Conservation (phyloP, 345 rosid species). For the Erysimum cheiranthoides region DNA sequence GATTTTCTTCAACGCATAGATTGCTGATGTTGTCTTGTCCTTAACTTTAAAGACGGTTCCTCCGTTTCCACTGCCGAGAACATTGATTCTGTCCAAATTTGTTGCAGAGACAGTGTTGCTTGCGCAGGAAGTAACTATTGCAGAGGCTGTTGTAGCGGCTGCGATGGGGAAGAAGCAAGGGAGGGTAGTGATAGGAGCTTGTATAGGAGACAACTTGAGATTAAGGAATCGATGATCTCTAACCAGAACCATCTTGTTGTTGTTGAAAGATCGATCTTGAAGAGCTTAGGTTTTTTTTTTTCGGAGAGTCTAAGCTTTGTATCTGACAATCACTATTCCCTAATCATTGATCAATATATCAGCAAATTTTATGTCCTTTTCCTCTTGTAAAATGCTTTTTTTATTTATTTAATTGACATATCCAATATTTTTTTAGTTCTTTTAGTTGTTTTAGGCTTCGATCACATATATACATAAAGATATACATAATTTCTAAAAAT, state of each 20-base stretch:
- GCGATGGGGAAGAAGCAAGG: slow-evolving; percentile 16
- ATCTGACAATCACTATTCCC: not conserved
- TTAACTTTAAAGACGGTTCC: slow-evolving; percentile 80
- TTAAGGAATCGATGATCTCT: slow-evolving; percentile 63
- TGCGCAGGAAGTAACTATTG: slow-evolving; percentile 15
- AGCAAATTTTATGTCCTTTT: too few relatives aligned
- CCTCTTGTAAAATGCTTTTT: too few relatives aligned
- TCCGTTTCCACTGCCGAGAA: slow-evolving; percentile 79
- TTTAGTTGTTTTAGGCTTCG: too few relatives aligned
- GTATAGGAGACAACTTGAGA: slow-evolving; percentile 66
- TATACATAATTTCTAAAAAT: too few relatives aligned
- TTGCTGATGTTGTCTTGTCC: slow-evolving; percentile 57
- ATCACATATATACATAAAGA: too few relatives aligned
- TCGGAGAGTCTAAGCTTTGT: not conserved
- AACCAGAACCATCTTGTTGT: slow-evolving; percentile 59
- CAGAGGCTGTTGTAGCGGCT: not conserved
- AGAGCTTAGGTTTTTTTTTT: not conserved
- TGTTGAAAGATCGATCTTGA: slow-evolving; percentile 8
- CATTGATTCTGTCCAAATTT: slow-evolving; percentile 67
- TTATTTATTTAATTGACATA: too few relatives aligned
- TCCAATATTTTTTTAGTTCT: too few relatives aligned
- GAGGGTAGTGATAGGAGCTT: slow-evolving; percentile 36
- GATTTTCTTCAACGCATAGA: slow-evolving; percentile 69
- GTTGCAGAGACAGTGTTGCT: slow-evolving; percentile 31
- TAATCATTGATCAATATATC: too few relatives aligned